Evolutionary conservation across 169 alveolate genomes (phyloP).

Genomic region (Cryptosporidium andersoni): DNA sequence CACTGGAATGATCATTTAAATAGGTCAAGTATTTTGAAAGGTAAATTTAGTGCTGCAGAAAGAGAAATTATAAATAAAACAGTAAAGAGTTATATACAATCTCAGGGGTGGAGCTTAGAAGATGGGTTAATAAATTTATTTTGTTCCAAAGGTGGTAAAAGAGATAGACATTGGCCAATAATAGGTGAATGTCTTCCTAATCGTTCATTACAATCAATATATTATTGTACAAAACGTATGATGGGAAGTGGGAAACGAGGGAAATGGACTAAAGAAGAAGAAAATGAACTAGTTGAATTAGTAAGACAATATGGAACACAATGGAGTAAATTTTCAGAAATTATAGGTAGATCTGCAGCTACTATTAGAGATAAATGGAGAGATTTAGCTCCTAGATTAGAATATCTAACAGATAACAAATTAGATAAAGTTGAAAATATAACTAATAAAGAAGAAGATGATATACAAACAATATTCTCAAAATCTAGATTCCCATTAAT

Average conservation of each 20-base stretch:
- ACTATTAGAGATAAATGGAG: slow-evolving; percentile 70
- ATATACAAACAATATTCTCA: not conserved
- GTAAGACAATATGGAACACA: slow-evolving; percentile 43
- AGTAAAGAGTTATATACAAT: slow-evolving; percentile 19
- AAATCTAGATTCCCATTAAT: slow-evolving; percentile 62
- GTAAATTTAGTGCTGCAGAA: slow-evolving; percentile 56
- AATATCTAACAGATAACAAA: not conserved
- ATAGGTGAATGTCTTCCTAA: slow-evolving; percentile 60
- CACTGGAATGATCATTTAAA: slow-evolving; percentile 64
- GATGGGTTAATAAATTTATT: slow-evolving; percentile 56
- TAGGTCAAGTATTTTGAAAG: slow-evolving; percentile 31
- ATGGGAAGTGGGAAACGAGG: slow-evolving; percentile 45
- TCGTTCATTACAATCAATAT: slow-evolving; percentile 60
- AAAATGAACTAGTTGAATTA: slow-evolving; percentile 46
- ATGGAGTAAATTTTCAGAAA: slow-evolving; percentile 64
- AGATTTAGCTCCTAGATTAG: slow-evolving; percentile 44
- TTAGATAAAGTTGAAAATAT: not conserved
- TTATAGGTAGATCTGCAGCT: slow-evolving; percentile 70
- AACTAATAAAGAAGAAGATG: not conserved
- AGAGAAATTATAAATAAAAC: slow-evolving; percentile 33
- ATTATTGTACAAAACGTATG: slow-evolving; percentile 66
- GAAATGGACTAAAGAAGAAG: slow-evolving; percentile 67
- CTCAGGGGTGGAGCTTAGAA: slow-evolving; percentile 57
- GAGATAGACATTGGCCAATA: slow-evolving; percentile 65
- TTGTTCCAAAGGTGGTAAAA: slow-evolving; percentile 27